These are phyloP conservation scores for Cercophora scortea DNA, from an alignment of 495 filamentous ascomycete genomes.

Conservation along the genomic window DNA sequence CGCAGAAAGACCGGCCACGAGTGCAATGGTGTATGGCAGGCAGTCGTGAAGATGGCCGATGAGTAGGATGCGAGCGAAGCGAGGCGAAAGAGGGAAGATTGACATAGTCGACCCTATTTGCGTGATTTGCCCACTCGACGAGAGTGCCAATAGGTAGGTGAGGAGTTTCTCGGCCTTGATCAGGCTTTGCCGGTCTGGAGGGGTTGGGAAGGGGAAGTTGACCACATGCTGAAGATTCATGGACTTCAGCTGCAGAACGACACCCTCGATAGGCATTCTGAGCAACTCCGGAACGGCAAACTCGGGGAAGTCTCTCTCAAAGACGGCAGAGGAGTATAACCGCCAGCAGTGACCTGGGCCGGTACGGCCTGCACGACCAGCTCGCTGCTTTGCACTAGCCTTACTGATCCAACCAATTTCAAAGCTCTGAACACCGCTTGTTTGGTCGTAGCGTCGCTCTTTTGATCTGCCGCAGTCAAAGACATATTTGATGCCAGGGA, in stretches of 20 bases:
- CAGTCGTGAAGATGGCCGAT: slow-evolving; percentile 80
- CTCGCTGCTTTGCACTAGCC: slow-evolving; percentile 85
- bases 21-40: slow-evolving; percentile 76
- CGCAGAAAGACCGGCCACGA: slow-evolving; percentile 83
- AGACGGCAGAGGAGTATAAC: slow-evolving; percentile 89
- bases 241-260: slow-evolving; percentile 90
- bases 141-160: slow-evolving; percentile 62
- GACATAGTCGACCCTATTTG: slow-evolving; percentile 71
- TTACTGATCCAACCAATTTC: slow-evolving; percentile 97
- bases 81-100: slow-evolving; percentile 79
- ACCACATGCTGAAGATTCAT: slow-evolving; percentile 88
- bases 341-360: slow-evolving; percentile 94
- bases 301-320: slow-evolving; percentile 81
- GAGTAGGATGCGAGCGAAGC: slow-evolving; percentile 83
- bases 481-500: slow-evolving; percentile 91
- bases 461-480: slow-evolving; percentile 90
- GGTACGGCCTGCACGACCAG: slow-evolving; percentile 91
- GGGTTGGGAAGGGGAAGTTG: slow-evolving; percentile 97
- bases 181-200: slow-evolving; percentile 72
- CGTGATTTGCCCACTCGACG: slow-evolving; percentile 64
- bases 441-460: slow-evolving; percentile 75
- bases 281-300: slow-evolving; percentile 85
- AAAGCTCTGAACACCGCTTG: slow-evolving; percentile 89
- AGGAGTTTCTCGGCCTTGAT: slow-evolving; percentile 81
- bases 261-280: slow-evolving; percentile 83